Conservation (phyloP, 495 filamentous ascomycete genomes). For the Aspergillus panamensis region DNA sequence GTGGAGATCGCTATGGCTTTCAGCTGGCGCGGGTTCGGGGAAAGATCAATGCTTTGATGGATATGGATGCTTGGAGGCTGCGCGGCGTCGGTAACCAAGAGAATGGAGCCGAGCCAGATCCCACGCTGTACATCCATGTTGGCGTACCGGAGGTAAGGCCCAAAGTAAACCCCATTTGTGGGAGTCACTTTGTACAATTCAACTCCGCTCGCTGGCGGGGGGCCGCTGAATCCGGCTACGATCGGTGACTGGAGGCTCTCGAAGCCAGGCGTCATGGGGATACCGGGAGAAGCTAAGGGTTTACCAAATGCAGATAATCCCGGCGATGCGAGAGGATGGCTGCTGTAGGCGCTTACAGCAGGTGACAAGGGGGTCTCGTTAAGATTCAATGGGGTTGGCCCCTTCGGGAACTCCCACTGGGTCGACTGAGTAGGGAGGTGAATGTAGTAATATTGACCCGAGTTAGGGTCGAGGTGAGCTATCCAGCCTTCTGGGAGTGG, state of each 20-base stretch:
- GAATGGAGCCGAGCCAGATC: slow-evolving; percentile 78
- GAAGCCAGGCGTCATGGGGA: slow-evolving; percentile 69
- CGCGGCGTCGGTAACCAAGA: slow-evolving; percentile 85
- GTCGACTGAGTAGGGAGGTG: slow-evolving; percentile 94
- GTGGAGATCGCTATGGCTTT: slow-evolving; percentile 78
- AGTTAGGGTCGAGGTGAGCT: slow-evolving; percentile 89
- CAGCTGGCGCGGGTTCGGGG: slow-evolving; percentile 87
- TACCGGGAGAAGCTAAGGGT: slow-evolving; percentile 71
- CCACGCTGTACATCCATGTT: slow-evolving; percentile 97
- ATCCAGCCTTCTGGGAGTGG: slow-evolving; percentile 98
- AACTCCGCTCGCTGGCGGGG: slow-evolving; percentile 80
- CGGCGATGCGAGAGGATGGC: slow-evolving; percentile 71
- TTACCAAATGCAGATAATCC: slow-evolving; percentile 66
- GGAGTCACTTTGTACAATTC: slow-evolving; percentile 90
- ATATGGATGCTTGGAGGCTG: slow-evolving; percentile 96
- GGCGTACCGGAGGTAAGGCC: slow-evolving; percentile 89
- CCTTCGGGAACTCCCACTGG: slow-evolving; percentile 98
- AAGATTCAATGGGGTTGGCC: slow-evolving; percentile 76
- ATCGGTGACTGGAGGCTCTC: slow-evolving; percentile 71
- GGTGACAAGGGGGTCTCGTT: slow-evolving; percentile 77
- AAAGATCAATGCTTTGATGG: slow-evolving; percentile 85
- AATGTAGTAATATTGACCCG: slow-evolving; percentile 98
- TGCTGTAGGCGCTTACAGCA: slow-evolving; percentile 69
- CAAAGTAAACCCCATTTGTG: slow-evolving; percentile 98
- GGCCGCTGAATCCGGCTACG: slow-evolving; percentile 73